Evolutionary conservation across 2,329 filamentous ascomycete species (phyloP).

Genomic region (Oidium heveae): DNA sequence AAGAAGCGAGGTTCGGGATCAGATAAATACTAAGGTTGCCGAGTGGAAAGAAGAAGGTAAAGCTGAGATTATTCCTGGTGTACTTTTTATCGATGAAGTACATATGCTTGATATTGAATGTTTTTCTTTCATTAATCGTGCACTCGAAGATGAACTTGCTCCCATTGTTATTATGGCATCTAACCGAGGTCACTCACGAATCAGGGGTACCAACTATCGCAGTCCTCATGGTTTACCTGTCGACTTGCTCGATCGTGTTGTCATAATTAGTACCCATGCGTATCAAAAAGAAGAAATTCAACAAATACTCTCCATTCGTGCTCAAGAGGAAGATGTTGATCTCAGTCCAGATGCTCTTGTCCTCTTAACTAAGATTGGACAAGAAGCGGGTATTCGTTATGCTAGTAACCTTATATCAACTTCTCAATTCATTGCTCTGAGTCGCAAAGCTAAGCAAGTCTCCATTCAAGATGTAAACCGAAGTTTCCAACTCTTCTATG

Average conservation of each 20-base stretch:
- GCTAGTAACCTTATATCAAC: slow-evolving; percentile 97
- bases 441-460: slow-evolving; percentile 66
- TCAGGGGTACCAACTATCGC: slow-evolving; percentile 79
- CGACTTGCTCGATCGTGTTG: slow-evolving; percentile 85
- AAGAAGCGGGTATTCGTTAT: slow-evolving; percentile 78
- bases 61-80: slow-evolving; percentile 88
- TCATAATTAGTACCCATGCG: slow-evolving; percentile 81
- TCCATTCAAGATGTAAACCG: slow-evolving; percentile 72
- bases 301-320: slow-evolving; percentile 77
- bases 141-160: slow-evolving; percentile 78
- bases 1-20: slow-evolving; percentile 83
- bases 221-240: slow-evolving; percentile 84
- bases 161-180: slow-evolving; percentile 98
- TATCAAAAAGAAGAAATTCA: slow-evolving; percentile 69
- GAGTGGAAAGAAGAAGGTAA: slow-evolving; percentile 99
- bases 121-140: slow-evolving; percentile 95
- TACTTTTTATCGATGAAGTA: slow-evolving; percentile 95
- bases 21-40: slow-evolving; percentile 96
- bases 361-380: slow-evolving; percentile 81
- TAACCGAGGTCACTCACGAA: slow-evolving; percentile 77
- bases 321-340: slow-evolving; percentile 89
- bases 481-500: slow-evolving; percentile 85
- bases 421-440: slow-evolving; percentile 64
- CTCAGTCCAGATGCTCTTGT: slow-evolving; percentile 72
- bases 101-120: slow-evolving; percentile 99